phyloP scores from a whole-genome alignment of 345 rosid genomes.

The Balakata baccata region DNA sequence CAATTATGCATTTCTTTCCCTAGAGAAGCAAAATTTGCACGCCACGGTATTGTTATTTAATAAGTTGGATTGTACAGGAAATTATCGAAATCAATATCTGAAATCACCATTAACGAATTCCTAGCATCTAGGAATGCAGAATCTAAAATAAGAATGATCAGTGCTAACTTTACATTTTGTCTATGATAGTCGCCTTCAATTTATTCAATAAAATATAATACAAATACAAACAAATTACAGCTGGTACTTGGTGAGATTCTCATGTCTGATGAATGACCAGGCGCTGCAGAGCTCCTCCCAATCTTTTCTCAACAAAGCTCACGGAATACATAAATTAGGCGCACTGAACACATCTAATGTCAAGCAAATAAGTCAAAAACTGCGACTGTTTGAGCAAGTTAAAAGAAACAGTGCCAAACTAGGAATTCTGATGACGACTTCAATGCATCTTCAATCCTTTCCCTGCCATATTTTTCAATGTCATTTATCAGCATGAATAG shows the following conservation, averaged over 20 bases:
- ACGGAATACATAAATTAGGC: no score
- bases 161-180: slow-evolving; percentile 5
- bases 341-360: background rate
- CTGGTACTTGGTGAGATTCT: background rate
- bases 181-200: background rate
- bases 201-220: background rate
- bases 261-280: background rate
- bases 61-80: background rate
- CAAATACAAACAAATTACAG: background rate
- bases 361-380: slow-evolving; percentile 8
- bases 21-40: no score
- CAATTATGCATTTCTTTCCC: no score
- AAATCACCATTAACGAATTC: background rate
- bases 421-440: background rate
- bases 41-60: no score
- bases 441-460: slow-evolving; percentile 26
- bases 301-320: slow-evolving; percentile 1
- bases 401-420: background rate
- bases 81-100: background rate
- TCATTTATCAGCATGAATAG: background rate
- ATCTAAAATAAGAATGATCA: background rate
- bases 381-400: slow-evolving; percentile 6
- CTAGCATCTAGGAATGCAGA: background rate
- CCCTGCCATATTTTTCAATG: slow-evolving; percentile 22
- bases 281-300: background rate